phyloP scores from a whole-genome alignment of 768 basidiomycete species.

The Termitomyces sp. region DNA sequence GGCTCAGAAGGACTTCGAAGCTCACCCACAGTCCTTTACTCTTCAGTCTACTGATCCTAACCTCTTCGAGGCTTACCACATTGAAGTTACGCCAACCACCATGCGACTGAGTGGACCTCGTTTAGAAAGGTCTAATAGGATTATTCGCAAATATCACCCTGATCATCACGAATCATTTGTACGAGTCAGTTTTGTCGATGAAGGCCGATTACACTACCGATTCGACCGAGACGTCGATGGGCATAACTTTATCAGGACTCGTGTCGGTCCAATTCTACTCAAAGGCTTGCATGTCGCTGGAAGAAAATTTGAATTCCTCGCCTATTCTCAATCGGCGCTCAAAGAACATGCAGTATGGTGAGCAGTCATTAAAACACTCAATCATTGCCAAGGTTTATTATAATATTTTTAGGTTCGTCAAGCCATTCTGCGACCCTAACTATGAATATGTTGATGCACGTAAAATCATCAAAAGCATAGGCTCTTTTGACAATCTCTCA shows the following conservation, averaged over 20 bases:
- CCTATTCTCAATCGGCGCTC: conserved; percentile 73
- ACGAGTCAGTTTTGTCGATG: conserved; percentile 62
- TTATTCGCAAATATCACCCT: conserved; percentile 49
- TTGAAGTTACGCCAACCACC: conserved; percentile 52
- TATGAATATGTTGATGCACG: conserved; percentile 33
- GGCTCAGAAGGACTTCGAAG: conserved; percentile 22
- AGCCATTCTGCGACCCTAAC: conserved; percentile 39
- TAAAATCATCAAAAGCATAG: conserved; percentile 52
- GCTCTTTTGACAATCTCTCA: conserved; percentile 44
- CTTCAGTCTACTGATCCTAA: conserved; percentile 25
- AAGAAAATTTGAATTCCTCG: conserved; percentile 57
- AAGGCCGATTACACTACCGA: conserved; percentile 48
- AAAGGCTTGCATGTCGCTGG: conserved; percentile 53
- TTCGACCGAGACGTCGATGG: conserved; percentile 58
- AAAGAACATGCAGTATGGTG: conserved; percentile 62
- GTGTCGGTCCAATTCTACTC: conserved; percentile 43
- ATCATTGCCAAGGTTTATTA: neutral
- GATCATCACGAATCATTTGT: conserved; percentile 51
- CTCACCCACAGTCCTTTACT: conserved; percentile 12
- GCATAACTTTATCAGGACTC: conserved; percentile 39
- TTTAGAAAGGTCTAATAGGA: conserved; percentile 57
- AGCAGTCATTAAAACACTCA: conserved; percentile 4
- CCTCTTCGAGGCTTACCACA: conserved; percentile 42
- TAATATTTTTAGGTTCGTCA: conserved; percentile 53
- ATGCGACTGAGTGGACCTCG: conserved; percentile 51